phyloP scores from a whole-genome alignment of 805 yeast genomes.

The Ogataea pini region DNA sequence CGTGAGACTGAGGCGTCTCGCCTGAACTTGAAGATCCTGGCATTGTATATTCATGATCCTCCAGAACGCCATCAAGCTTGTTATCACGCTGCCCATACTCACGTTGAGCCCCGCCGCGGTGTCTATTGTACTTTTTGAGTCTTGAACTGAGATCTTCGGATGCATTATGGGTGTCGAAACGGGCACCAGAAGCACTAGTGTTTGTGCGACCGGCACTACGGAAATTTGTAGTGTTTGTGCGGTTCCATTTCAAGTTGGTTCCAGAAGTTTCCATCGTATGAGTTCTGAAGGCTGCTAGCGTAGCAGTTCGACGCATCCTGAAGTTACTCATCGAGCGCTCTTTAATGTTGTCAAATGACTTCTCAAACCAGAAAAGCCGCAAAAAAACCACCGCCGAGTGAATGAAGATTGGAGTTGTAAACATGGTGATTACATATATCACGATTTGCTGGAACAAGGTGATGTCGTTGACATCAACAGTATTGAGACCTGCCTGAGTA shows the following conservation, averaged over 20 bases:
- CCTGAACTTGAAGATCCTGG: constrained; percentile 25
- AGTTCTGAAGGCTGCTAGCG: constrained; percentile 53
- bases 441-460: constrained; percentile 78
- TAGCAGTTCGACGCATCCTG: constrained; percentile 78
- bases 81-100: constrained; percentile 11
- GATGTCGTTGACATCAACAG: constrained; percentile 66
- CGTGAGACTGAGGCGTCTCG: constrained; percentile 17
- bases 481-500: constrained; percentile 92
- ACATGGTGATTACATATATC: constrained; percentile 58
- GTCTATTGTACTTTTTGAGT: constrained; percentile 20
- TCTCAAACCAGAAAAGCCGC: constrained; percentile 86
- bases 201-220: neutral
- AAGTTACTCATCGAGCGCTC: constrained; percentile 74
- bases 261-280: constrained; percentile 30
- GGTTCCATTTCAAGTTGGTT: constrained; percentile 11
- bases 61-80: constrained; percentile 21
- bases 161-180: constrained; percentile 33
- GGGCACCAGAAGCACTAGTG: constrained; percentile 3
- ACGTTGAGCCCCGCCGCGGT: neutral
- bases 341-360: constrained; percentile 80
- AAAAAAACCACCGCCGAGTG: constrained; percentile 76
- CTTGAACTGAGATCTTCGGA: constrained; percentile 32
- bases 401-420: constrained; percentile 86
- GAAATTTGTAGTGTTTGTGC: constrained; percentile 8
- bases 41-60: constrained; percentile 15